Evolutionary conservation across 306 rosid genomes (phyloP).

Genomic region (Medicago lupulina): DNA sequence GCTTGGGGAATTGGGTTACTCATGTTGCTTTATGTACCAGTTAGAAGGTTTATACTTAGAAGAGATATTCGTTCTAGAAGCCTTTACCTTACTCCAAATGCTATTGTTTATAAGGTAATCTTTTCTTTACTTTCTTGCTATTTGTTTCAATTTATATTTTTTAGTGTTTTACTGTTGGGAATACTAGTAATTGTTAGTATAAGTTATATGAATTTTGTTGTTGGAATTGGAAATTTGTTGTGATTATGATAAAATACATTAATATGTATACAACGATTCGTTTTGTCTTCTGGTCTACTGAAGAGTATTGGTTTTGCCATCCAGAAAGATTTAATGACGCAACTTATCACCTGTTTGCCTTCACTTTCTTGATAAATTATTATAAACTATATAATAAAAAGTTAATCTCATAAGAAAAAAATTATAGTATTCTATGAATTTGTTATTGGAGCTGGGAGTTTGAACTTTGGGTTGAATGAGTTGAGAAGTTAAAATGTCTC

Average conservation of each 20-base stretch:
- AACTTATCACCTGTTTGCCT: too few species aligned
- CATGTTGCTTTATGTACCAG: slow-evolving; percentile 80
- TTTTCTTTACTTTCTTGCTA: not conserved
- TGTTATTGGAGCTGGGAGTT: too few species aligned
- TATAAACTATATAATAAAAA: too few species aligned
- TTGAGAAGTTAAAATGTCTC: too few species aligned
- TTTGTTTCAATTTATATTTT: not conserved
- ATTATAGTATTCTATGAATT: too few species aligned
- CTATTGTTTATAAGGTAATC: slow-evolving; percentile 78
- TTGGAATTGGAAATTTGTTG: not conserved
- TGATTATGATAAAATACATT: not conserved
- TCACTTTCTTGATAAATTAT: too few species aligned
- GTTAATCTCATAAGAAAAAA: too few species aligned
- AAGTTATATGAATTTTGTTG: not conserved
- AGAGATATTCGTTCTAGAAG: slow-evolving; percentile 75
- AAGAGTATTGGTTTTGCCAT: too few species aligned
- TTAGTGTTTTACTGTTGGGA: too few species aligned
- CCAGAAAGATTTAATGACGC: too few species aligned
- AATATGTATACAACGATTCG: not conserved
- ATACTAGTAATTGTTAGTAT: not conserved
- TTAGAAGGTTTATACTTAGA: slow-evolving; percentile 69
- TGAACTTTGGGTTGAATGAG: too few species aligned
- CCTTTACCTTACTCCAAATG: slow-evolving; percentile 76
- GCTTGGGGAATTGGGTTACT: slow-evolving; percentile 92
- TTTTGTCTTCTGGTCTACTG: too few species aligned